Percentiles rank a stretch among this genome's conserved stretches.
These are phyloP conservation scores for Phytophthora boehmeriae DNA, from an alignment of 352 stramenopile species.

Conservation along the genomic window DNA sequence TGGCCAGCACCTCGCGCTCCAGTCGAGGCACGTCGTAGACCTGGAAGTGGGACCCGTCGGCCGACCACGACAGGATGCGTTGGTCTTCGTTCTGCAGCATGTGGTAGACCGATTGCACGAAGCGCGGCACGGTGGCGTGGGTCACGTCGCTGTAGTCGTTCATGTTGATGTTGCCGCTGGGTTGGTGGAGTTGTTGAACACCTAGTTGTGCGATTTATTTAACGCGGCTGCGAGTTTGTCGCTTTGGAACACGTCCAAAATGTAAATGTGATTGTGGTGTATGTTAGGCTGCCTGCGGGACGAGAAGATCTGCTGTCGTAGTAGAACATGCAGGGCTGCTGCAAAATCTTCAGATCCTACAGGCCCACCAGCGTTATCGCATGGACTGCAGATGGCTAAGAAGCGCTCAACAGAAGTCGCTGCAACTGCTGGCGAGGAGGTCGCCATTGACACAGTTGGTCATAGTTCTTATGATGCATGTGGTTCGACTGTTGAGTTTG, in stretches of 20 bases:
- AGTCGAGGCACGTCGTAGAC: constrained; percentile 77
- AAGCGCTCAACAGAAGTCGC: background rate
- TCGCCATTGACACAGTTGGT: constrained; percentile 16
- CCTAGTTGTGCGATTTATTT: constrained; percentile 3
- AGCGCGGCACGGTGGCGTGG: constrained; percentile 33
- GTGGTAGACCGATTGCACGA: constrained; percentile 55
- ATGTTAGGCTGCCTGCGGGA: background rate
- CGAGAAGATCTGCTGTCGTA: background rate
- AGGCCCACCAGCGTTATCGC: background rate
- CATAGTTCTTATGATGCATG: constrained; percentile 14
- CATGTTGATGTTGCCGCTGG: background rate
- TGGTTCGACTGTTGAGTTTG: background rate
- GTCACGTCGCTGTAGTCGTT: background rate
- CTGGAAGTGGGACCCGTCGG: constrained; percentile 71
- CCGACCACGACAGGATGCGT: constrained; percentile 51
- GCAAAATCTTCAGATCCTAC: background rate
- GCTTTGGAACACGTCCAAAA: background rate
- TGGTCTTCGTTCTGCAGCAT: constrained; percentile 64
- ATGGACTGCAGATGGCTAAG: background rate
- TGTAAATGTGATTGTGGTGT: too few species aligned
- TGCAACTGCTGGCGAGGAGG: constrained; percentile 5
- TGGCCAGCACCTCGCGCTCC: constrained; percentile 62
- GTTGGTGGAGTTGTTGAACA: background rate
- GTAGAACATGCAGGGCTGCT: too few species aligned
- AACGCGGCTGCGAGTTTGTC: constrained; percentile 1